Conservation (phyloP, 2,329 filamentous ascomycete genomes). For the Blastomyces gilchristii region DNA sequence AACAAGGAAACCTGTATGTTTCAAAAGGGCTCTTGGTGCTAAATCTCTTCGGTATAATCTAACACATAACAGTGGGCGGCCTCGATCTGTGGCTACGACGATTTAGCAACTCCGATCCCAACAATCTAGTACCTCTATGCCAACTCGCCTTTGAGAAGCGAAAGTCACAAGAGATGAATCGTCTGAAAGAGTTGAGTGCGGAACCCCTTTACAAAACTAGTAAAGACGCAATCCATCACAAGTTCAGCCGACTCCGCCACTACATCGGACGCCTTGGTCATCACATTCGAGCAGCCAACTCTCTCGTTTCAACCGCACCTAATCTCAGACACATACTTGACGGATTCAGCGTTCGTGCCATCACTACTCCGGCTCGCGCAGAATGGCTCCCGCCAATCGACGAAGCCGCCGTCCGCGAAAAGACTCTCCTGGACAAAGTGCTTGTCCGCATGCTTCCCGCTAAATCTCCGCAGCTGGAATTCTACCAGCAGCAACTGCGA, state of each 20-base stretch:
- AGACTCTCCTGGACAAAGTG: constrained; percentile 19
- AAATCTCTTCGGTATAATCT: not conserved
- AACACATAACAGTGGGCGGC: constrained; percentile 5
- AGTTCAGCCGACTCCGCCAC: constrained; percentile 30
- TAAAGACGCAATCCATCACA: not conserved
- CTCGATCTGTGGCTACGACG: constrained; percentile 6
- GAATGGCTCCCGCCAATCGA: constrained; percentile 16
- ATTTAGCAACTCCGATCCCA: constrained; percentile 4
- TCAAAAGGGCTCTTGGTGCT: not conserved
- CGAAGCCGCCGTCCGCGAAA: constrained; percentile 2
- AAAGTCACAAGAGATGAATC: constrained; percentile 9
- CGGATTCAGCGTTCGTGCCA: constrained; percentile 19
- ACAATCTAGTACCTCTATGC: constrained; percentile 12
- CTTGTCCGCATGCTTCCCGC: constrained; percentile 21
- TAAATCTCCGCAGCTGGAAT: constrained; percentile 6
- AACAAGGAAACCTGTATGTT: constrained; percentile 1
- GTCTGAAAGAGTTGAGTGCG: not conserved
- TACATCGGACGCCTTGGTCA: constrained; percentile 39
- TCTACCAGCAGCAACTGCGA: constrained; percentile 17
- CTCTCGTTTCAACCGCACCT: constrained; percentile 29
- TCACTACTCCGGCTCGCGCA: constrained; percentile 7
- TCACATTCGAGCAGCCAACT: constrained; percentile 31
- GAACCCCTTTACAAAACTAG: constrained; percentile 3
- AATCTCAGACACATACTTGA: constrained; percentile 27
- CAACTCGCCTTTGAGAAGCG: constrained; percentile 14